These are phyloP conservation scores for Chrysoporthe deuterocubensis DNA, from an alignment of 2,329 filamentous ascomycete species.

Conservation along the genomic window DNA sequence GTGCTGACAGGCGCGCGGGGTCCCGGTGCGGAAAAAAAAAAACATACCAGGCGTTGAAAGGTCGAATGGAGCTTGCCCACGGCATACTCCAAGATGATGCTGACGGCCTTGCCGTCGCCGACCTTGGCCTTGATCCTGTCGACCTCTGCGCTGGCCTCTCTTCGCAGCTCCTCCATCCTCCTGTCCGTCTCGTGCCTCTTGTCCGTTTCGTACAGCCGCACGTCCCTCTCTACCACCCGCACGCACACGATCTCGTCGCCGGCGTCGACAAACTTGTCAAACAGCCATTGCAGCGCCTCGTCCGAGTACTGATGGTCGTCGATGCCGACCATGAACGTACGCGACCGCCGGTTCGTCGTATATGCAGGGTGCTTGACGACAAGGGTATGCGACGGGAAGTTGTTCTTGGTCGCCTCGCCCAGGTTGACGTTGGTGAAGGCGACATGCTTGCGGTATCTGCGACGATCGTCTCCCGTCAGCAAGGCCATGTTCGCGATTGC, in stretches of 20 bases:
- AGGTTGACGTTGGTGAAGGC: constrained; percentile 64
- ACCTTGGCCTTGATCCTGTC: constrained; percentile 80
- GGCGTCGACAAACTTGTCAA: constrained; percentile 90
- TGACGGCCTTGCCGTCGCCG: constrained; percentile 77
- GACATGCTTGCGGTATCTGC: constrained; percentile 63
- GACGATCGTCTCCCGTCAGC: constrained; percentile 47
- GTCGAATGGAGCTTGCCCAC: constrained; percentile 89
- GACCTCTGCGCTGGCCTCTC: constrained; percentile 76
- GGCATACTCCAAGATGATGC: constrained; percentile 82
- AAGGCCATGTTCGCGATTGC: constrained; percentile 41
- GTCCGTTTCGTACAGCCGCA: constrained; percentile 67
- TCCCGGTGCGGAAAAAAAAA: not conserved
- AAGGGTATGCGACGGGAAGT: constrained; percentile 74
- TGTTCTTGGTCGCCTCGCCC: constrained; percentile 62
- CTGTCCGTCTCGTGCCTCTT: constrained; percentile 56
- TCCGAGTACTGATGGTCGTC: constrained; percentile 93
- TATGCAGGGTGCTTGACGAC: constrained; percentile 88
- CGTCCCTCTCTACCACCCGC: constrained; percentile 83
- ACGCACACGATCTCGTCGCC: constrained; percentile 93
- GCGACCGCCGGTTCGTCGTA: constrained; percentile 76
- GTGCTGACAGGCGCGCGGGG: not conserved
- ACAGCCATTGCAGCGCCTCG: constrained; percentile 88
- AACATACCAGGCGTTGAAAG: constrained; percentile 82
- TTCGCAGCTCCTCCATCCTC: constrained; percentile 61
- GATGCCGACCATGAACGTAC: constrained; percentile 88